A percentile compares a stretch with the other conserved stretches of the same genome.
These are phyloP conservation scores for Hondaea fermentalgiana DNA, from an alignment of 108 stramenopile species.

Conservation along the genomic window DNA sequence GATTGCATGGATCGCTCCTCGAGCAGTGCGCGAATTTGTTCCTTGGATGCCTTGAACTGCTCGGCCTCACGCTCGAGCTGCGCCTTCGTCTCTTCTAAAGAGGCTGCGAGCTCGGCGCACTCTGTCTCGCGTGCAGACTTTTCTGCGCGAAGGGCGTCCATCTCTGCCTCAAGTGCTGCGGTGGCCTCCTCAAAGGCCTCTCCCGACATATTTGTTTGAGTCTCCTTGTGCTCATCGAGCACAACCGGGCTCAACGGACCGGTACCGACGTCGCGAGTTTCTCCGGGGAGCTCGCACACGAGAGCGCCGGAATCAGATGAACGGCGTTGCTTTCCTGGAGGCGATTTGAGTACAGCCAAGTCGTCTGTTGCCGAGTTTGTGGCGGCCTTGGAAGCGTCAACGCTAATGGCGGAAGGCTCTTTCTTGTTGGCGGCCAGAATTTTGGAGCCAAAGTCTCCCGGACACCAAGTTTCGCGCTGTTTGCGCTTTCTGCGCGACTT, in stretches of 20 bases:
- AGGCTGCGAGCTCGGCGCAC: background rate
- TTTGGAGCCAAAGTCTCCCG: background rate
- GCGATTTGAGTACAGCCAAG: background rate
- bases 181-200: background rate
- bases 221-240: background rate
- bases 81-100: background rate
- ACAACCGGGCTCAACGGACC: background rate
- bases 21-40: background rate
- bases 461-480: conserved; percentile 8
- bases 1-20: background rate
- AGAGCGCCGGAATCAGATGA: background rate
- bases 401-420: too few species aligned
- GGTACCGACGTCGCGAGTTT: background rate
- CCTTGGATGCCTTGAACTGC: background rate
- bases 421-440: background rate
- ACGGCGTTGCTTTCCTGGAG: background rate
- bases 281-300: background rate
- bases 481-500: background rate
- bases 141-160: background rate
- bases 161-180: background rate
- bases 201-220: background rate
- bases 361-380: background rate
- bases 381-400: too few species aligned
- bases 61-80: background rate
- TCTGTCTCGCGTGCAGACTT: background rate